These are phyloP conservation scores for Suillus brevipes DNA, from an alignment of 768 basidiomycete genomes.

Conservation along the genomic window DNA sequence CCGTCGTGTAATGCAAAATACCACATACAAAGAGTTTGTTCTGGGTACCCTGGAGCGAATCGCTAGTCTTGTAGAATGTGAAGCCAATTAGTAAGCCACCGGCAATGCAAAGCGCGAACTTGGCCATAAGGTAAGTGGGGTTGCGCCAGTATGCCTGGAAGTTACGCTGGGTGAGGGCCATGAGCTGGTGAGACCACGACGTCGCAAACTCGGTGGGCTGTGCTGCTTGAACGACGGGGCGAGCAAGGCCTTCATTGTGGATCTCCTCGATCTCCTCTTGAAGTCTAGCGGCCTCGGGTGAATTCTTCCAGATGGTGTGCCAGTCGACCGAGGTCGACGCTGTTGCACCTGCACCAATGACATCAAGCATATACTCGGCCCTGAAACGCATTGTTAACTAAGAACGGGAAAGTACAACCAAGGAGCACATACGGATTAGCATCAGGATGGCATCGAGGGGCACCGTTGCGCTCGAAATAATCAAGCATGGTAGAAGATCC, in stretches of 20 bases:
- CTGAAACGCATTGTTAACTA: not conserved
- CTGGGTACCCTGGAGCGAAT: constrained; percentile 58
- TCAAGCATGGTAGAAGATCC: constrained; percentile 67
- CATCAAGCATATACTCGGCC: constrained; percentile 77
- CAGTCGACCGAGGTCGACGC: constrained; percentile 80
- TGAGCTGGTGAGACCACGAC: constrained; percentile 50
- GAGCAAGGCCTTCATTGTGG: constrained; percentile 47
- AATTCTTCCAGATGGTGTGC: constrained; percentile 82
- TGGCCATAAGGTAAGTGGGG: constrained; percentile 61
- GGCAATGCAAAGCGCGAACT: constrained; percentile 53
- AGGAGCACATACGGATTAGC: constrained; percentile 63
- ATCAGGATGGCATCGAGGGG: constrained; percentile 61
- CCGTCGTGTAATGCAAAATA: not conserved
- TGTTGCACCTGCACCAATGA: constrained; percentile 82
- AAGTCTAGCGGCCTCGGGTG: constrained; percentile 52
- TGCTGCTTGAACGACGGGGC: constrained; percentile 38
- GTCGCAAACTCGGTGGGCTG: constrained; percentile 51
- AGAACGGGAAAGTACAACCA: not conserved
- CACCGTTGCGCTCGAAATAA: constrained; percentile 79
- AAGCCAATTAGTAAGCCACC: constrained; percentile 61
- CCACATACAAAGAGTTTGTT: constrained; percentile 62
- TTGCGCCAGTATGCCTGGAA: constrained; percentile 51
- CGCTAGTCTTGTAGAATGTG: constrained; percentile 58
- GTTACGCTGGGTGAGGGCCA: constrained; percentile 46
- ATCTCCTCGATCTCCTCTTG: constrained; percentile 46